phyloP scores from a whole-genome alignment of 176 grass and related monocot species.

The Eragrostis nindensis region DNA sequence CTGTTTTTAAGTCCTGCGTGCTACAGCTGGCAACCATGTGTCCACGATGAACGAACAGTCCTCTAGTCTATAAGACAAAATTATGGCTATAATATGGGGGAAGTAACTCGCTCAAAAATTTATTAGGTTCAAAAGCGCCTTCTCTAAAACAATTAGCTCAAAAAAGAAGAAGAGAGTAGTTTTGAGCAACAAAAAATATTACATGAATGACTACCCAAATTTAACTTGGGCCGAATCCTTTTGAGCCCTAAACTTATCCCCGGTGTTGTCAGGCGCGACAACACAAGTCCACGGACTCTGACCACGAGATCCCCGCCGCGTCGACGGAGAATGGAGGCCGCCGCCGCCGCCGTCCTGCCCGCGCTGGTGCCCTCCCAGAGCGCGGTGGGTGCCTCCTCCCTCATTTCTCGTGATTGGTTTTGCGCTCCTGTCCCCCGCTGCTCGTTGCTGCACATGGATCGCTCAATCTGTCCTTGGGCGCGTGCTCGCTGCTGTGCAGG shows the following conservation, averaged over 20 bases:
- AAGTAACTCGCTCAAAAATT: no score
- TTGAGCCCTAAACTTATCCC: not conserved
- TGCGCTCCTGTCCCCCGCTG: not conserved
- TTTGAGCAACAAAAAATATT: no score
- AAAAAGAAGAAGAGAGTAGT: no score
- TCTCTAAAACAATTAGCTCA: no score
- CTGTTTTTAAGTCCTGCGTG: not conserved
- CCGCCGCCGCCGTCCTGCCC: conserved; percentile 30
- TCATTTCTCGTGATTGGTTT: not conserved
- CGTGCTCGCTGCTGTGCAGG: conserved; percentile 32
- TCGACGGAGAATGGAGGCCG: conserved; percentile 39
- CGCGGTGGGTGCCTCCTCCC: conserved; percentile 39
- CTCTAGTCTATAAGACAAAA: no score
- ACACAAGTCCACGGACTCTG: not conserved
- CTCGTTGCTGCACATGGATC: not conserved
- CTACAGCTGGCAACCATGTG: not conserved
- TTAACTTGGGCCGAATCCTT: not conserved
- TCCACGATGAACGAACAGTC: no score
- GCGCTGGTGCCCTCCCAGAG: conserved; percentile 61
- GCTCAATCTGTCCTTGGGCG: not conserved
- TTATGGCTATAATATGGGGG: no score
- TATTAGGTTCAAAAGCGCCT: no score
- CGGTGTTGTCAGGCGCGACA: not conserved
- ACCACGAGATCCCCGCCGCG: not conserved
- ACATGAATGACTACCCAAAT: not conserved